phyloP scores from a whole-genome alignment of 345 rosid species.

The Viola odorata region DNA sequence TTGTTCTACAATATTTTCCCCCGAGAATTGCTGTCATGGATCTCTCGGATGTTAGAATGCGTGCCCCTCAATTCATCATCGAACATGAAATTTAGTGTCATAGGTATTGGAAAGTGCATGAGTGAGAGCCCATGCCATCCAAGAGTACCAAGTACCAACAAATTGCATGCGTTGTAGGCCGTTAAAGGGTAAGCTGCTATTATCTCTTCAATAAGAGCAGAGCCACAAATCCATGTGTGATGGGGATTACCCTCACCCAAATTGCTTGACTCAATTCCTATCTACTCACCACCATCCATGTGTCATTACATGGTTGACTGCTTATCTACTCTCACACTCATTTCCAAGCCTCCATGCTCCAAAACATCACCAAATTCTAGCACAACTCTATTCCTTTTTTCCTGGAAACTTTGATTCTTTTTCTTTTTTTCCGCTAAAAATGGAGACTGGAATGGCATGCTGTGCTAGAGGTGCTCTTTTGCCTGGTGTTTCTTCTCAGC shows the following conservation, averaged over 20 bases:
- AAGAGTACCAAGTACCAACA: not conserved
- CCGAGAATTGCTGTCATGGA: no score
- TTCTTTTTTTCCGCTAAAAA: conserved; percentile 10
- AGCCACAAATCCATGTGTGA: conserved; percentile 45
- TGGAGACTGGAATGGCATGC: conserved; percentile 72
- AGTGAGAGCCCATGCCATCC: no score
- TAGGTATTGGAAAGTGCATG: not conserved
- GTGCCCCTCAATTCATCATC: no score
- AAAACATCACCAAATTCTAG: not conserved
- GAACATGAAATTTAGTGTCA: not conserved
- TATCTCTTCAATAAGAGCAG: conserved; percentile 16
- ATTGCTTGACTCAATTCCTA: conserved; percentile 14
- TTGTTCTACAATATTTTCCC: not conserved
- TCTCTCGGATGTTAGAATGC: no score
- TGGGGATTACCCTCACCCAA: conserved; percentile 22
- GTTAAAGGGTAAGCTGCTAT: conserved; percentile 9
- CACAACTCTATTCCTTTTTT: not conserved
- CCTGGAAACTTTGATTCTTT: not conserved
- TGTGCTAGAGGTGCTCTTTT: conserved; percentile 57
- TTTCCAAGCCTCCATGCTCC: conserved; percentile 6
- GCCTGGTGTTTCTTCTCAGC: conserved; percentile 67
- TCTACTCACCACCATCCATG: conserved; percentile 29
- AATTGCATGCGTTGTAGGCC: not conserved
- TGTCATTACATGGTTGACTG: conserved; percentile 28
- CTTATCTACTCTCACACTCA: conserved; percentile 32